Percentiles rank a stretch among this genome's conserved stretches.
These are phyloP conservation scores for Russula vinacea DNA, from an alignment of 768 basidiomycete genomes.

Conservation along the genomic window DNA sequence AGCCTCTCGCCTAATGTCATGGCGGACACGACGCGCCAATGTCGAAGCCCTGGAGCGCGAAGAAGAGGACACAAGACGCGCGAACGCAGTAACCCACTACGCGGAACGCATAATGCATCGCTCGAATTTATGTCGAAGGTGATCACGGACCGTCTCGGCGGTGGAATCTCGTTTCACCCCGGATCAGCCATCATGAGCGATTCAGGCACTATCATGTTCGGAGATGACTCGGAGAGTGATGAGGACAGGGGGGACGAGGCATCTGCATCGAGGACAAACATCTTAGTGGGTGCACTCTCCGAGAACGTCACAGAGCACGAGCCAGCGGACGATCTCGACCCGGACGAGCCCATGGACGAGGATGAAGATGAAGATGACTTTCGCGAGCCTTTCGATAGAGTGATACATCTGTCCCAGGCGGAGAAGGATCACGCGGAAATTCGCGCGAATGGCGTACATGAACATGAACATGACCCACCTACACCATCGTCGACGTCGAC, in stretches of 20 bases:
- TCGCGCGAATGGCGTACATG: conserved; percentile 29
- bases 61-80: conserved; percentile 35
- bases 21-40: conserved; percentile 48
- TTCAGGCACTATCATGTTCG: conserved; percentile 57
- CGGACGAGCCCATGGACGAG: conserved; percentile 41
- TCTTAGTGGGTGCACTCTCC: conserved; percentile 37
- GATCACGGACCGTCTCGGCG: conserved; percentile 17
- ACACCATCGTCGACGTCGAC: conserved; percentile 34
- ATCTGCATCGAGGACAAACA: conserved; percentile 11
- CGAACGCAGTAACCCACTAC: conserved; percentile 10
- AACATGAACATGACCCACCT: conserved; percentile 19
- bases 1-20: conserved; percentile 57
- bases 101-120: conserved; percentile 11
- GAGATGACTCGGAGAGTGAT: conserved; percentile 49
- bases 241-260: conserved; percentile 52
- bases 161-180: conserved; percentile 63
- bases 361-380: conserved; percentile 34
- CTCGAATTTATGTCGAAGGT: conserved; percentile 27
- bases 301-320: conserved; percentile 56
- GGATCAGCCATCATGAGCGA: conserved; percentile 52
- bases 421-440: conserved; percentile 34
- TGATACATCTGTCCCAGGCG: conserved; percentile 38
- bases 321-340: conserved; percentile 61
- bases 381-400: conserved; percentile 30
- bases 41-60: conserved; percentile 51